Evolutionary conservation across 2,329 filamentous ascomycete species (phyloP), one percentile per base, ranked within the genome.

Genomic region (Drechslerella dactyloides): DNA sequence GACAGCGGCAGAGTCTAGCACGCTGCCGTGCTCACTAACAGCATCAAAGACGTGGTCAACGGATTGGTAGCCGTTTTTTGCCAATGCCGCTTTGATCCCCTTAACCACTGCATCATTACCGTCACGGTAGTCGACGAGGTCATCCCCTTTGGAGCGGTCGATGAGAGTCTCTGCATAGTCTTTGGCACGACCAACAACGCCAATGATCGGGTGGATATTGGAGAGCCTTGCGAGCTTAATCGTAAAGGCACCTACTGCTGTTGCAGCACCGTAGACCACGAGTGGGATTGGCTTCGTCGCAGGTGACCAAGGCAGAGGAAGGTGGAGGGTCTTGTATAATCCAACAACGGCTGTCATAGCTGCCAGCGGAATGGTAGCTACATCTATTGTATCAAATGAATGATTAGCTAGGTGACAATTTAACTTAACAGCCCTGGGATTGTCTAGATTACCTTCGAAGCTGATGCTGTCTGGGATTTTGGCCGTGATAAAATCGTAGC

Each of bases 151-250:
- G 57, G 77, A 78, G 8, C 77, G 77, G 75, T 86, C 83, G 61
- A 88, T 82, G 33, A 87, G 78, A 0, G 75, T 77, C 76, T 84
- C 80, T 2, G 87, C 85, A 74, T 84, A 84, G 1, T 81, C 75
- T 7, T 78, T 78, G 4, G 83, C 84, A 1, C 80, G 79, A 5
- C 86, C 86, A 0, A 86, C 85, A 6, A 89, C 81, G 69, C 82
- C 83, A 73, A 89, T 85, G 48, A 89, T 78, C 0, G 86, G 87
- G 77, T 87, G 85, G 70, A 89, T 85, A 76, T 85, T 84, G 68
- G 82, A 82, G 7, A 79, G 79, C 2, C 74, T 76, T 10, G 85
- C 85, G 15, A 88, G 80, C 77, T 89, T 85, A 48, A 88, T 78
- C 0, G 83, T 83, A 75, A 84, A 88, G 3, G 83, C 79, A 6